Evolutionary conservation across 352 stramenopile genomes (phyloP), one percentile per base, ranked within the genome.

Genomic region (Aphanomyces invadans): DNA sequence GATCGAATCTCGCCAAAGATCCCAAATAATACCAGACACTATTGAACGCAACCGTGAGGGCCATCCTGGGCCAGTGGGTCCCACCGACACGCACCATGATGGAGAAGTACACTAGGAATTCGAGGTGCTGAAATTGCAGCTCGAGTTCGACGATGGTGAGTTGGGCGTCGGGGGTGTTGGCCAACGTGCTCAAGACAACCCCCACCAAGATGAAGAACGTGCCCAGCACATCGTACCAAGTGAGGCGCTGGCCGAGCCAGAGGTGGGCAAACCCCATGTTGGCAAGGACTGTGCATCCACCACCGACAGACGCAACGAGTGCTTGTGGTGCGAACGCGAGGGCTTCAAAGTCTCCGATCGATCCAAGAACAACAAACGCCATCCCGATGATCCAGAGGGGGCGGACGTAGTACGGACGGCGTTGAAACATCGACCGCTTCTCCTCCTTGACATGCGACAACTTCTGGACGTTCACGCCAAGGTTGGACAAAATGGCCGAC

Each of bases 191-290:
- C 4, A 93, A 70, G 49, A 93, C 82, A 51, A 93, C 81, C 59
- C 82, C 85, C 31, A 89, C 79, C 52, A 93, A 87, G 66, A 93
- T 93, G 29, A 89, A 68, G 23, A 89, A 32, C 29, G 85, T 93
- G 23, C 85, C 85, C 5, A 83, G 39, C 31, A 89, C 67, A 71
- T 93, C 85, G 21, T 78, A 84, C 49, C 74, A 65, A 39, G 77
- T 88, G 59, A 93, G 48, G 44, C 80, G 79, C 72, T 87, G 83
- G 9, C 84, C 82, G 57, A 96, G 78, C 85, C 85, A 91, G 62
- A 90, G 57, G 53, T 93, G 82, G 10, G 84, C 86, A 60, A 96
- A 96, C 62, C 95, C 91, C 3, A 95, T 84, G 59, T 96, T 96
- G 38, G 85, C 84, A 9, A 96, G 74, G 42, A 96, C 83, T 0